A percentile compares a stretch with the other conserved stretches of the same genome.
phyloP scores from a whole-genome alignment of 129 eudicot genomes.

The Lactuca sativa region DNA sequence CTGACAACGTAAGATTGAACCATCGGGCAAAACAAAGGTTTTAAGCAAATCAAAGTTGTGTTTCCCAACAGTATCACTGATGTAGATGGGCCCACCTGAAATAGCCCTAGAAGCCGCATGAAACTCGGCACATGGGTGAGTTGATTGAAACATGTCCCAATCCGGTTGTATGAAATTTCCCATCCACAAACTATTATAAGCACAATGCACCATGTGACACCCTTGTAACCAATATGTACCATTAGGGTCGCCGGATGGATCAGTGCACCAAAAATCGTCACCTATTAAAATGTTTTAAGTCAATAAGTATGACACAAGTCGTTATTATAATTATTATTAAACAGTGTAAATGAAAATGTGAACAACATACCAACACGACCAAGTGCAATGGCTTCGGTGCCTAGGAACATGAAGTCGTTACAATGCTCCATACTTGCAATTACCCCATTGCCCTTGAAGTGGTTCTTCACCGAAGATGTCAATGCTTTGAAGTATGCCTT shows the following conservation, averaged over 20 bases:
- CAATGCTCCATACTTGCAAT: constrained; percentile 98
- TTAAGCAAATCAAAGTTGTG: constrained; percentile 78
- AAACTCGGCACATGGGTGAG: constrained; percentile 92
- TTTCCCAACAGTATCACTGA: constrained; percentile 80
- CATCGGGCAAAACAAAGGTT: constrained; percentile 74
- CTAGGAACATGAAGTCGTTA: constrained; percentile 96
- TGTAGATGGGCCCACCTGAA: constrained; percentile 92
- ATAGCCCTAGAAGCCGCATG: constrained; percentile 97
- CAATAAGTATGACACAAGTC: background rate
- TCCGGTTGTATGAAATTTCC: constrained; percentile 94
- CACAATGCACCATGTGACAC: constrained; percentile 98
- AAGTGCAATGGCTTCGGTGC: constrained; percentile 79
- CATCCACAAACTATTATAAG: constrained; percentile 97
- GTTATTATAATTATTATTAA: background rate
- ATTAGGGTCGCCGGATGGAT: constrained; percentile 92
- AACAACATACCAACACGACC: constrained; percentile 81
- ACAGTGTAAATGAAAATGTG: background rate
- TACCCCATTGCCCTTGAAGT: constrained; percentile 87
- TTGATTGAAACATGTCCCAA: constrained; percentile 98
- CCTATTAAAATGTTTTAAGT: constrained; percentile 34
- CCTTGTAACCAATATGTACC: constrained; percentile 98
- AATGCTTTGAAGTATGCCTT: constrained; percentile 81
- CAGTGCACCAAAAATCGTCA: constrained; percentile 95
- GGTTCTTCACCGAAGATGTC: constrained; percentile 64
- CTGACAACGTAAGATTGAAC: constrained; percentile 74